phyloP scores from a whole-genome alignment of 768 basidiomycete species.

The Peribolospora kevripleyi region DNA sequence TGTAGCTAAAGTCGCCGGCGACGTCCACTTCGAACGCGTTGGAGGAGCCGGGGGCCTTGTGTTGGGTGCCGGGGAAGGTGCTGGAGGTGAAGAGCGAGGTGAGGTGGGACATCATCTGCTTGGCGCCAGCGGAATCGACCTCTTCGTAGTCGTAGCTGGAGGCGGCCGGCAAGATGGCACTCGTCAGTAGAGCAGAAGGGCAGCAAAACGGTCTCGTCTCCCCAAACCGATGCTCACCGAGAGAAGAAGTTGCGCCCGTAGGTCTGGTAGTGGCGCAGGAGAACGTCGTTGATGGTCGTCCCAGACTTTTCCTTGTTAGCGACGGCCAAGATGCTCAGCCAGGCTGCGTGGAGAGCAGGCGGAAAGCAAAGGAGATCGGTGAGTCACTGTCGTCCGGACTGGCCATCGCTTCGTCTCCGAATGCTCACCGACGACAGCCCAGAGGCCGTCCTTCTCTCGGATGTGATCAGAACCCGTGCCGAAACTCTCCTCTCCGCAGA shows the following conservation, averaged over 20 bases:
- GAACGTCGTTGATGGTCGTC: slow-evolving; percentile 55
- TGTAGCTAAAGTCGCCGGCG: slow-evolving; percentile 79
- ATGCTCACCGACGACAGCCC: slow-evolving; percentile 78
- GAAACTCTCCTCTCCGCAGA: slow-evolving; percentile 97
- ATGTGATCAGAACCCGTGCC: slow-evolving; percentile 99
- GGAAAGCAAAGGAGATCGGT: neutral
- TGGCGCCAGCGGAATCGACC: slow-evolving; percentile 70
- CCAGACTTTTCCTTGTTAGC: slow-evolving; percentile 40
- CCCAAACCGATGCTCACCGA: slow-evolving; percentile 19
- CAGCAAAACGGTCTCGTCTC: neutral
- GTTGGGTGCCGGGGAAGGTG: slow-evolving; percentile 41
- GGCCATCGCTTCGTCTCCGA: neutral
- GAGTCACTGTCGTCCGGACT: no score
- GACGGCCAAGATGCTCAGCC: slow-evolving; percentile 81
- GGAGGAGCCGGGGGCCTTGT: slow-evolving; percentile 40
- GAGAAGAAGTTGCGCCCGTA: slow-evolving; percentile 98
- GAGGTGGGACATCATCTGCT: slow-evolving; percentile 55
- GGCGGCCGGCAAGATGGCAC: neutral
- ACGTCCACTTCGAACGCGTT: slow-evolving; percentile 52
- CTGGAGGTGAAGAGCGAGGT: slow-evolving; percentile 36
- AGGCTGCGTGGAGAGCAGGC: slow-evolving; percentile 31
- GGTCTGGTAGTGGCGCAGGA: slow-evolving; percentile 59
- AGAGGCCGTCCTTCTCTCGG: slow-evolving; percentile 95
- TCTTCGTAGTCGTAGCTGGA: slow-evolving; percentile 90
- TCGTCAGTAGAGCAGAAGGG: no score